phyloP scores from a whole-genome alignment of 768 basidiomycete species.

The Kwoniella shandongensis region DNA sequence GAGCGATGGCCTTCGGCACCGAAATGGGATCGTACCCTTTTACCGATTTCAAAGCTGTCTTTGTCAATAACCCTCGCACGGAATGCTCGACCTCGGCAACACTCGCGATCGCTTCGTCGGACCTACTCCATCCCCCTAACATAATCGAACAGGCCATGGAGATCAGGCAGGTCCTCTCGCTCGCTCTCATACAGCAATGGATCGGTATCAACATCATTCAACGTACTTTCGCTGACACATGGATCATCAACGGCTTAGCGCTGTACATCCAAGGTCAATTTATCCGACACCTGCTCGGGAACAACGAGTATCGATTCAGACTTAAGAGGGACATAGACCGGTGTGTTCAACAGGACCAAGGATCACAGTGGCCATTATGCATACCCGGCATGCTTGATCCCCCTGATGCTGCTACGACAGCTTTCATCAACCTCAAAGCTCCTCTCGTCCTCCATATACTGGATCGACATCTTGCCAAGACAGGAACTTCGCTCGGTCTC shows the following conservation, averaged over 20 bases:
- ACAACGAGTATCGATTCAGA: constrained; percentile 93
- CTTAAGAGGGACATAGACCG: constrained; percentile 96
- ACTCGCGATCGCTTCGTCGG: constrained; percentile 72
- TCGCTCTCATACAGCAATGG: constrained; percentile 94
- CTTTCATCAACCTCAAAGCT: constrained; percentile 91
- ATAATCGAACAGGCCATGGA: constrained; percentile 92
- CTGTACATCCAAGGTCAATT: constrained; percentile 87
- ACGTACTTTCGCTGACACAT: constrained; percentile 87
- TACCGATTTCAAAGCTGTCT: constrained; percentile 83
- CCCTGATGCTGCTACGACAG: constrained; percentile 72
- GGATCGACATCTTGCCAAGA: constrained; percentile 88
- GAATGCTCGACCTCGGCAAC: constrained; percentile 83
- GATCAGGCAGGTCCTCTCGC: constrained; percentile 77
- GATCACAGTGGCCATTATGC: constrained; percentile 87
- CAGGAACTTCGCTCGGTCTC: constrained; percentile 89
- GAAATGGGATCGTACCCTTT: constrained; percentile 97
- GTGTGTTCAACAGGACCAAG: constrained; percentile 81
- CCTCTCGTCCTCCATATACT: constrained; percentile 96
- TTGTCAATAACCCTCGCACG: constrained; percentile 82
- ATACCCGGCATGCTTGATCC: constrained; percentile 82
- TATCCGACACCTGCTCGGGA: constrained; percentile 81
- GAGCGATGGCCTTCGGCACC: constrained; percentile 83
- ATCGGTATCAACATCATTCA: constrained; percentile 93
- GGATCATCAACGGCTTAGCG: constrained; percentile 94
- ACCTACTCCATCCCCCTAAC: constrained; percentile 81